These are phyloP conservation scores for Laburnicola sp. DNA, from an alignment of 2,329 filamentous ascomycete genomes.

Conservation along the genomic window DNA sequence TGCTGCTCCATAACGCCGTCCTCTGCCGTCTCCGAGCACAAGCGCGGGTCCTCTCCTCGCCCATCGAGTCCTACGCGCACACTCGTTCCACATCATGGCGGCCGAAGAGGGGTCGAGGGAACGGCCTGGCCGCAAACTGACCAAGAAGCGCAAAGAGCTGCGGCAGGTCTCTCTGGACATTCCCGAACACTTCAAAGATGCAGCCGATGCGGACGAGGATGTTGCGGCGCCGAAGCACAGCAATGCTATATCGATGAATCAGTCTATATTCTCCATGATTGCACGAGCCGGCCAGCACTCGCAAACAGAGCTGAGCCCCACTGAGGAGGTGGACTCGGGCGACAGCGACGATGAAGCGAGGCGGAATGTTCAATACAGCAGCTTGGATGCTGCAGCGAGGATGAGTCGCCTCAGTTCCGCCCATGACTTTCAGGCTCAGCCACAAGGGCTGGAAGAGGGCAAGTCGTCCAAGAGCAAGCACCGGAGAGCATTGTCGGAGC, in stretches of 20 bases:
- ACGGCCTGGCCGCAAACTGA: conserved; percentile 35
- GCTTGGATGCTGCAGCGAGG: conserved; percentile 40
- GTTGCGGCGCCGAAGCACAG: conserved; percentile 58
- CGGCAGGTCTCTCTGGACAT: conserved; percentile 53
- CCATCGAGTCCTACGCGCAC: conserved; percentile 13
- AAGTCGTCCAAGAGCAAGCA: conserved; percentile 48
- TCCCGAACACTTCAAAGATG: conserved; percentile 61
- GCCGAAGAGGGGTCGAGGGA: conserved; percentile 37
- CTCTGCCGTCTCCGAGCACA: conserved; percentile 15
- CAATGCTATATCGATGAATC: conserved; percentile 74
- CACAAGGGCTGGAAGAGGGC: conserved; percentile 20
- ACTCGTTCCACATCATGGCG: conserved; percentile 32
- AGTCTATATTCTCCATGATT: conserved; percentile 91
- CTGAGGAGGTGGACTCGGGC: conserved; percentile 72
- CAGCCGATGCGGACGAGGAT: conserved; percentile 63
- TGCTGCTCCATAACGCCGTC: conserved; percentile 15
- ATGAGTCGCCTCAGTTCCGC: conserved; percentile 42
- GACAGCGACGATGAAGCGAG: conserved; percentile 66
- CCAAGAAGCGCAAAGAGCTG: conserved; percentile 38
- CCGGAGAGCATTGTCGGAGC: conserved; percentile 64
- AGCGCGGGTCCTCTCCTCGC: conserved; percentile 3
- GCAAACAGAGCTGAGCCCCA: conserved; percentile 78
- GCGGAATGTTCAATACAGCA: conserved; percentile 27
- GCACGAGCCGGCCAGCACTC: conserved; percentile 83
- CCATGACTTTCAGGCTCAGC: conserved; percentile 31